These are phyloP conservation scores for Acrocalymma vagum DNA, from an alignment of 2,329 filamentous ascomycete genomes.

Conservation along the genomic window DNA sequence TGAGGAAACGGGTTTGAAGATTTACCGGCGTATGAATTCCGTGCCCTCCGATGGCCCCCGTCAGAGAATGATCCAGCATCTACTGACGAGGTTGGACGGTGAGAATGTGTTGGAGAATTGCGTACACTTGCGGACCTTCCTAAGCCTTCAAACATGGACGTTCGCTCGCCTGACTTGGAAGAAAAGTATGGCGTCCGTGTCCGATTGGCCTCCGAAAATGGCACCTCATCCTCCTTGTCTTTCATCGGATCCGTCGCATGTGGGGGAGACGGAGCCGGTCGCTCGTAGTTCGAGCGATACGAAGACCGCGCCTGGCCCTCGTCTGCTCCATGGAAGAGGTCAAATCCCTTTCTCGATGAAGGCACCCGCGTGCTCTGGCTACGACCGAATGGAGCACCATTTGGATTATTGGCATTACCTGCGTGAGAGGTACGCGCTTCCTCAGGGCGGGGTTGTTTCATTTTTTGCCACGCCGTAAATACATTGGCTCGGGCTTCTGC, in stretches of 20 bases:
- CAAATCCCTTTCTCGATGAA: slow-evolving; percentile 64
- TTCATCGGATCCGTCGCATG: slow-evolving; percentile 19
- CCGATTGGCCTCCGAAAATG: slow-evolving; percentile 57
- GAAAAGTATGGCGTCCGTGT: slow-evolving; percentile 63
- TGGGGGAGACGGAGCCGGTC: slow-evolving; percentile 44
- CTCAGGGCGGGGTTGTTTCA: slow-evolving; percentile 49
- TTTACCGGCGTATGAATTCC: slow-evolving; percentile 32
- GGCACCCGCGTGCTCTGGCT: slow-evolving; percentile 54
- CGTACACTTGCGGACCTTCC: slow-evolving; percentile 63
- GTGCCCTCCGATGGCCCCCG: slow-evolving; percentile 36
- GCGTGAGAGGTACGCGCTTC: slow-evolving; percentile 27
- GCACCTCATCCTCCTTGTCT: slow-evolving; percentile 35
- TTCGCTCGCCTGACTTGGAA: slow-evolving; percentile 63
- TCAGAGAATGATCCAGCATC: slow-evolving; percentile 40
- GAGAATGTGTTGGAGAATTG: slow-evolving; percentile 51
- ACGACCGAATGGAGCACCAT: slow-evolving; percentile 48
- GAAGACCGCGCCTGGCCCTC: slow-evolving; percentile 66
- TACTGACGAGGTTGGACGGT: slow-evolving; percentile 29
- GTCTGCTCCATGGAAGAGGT: slow-evolving; percentile 66
- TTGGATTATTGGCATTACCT: slow-evolving; percentile 36
- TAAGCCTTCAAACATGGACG: slow-evolving; percentile 62
- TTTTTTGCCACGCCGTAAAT: slow-evolving; percentile 60
- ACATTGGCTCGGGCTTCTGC: slow-evolving; percentile 52
- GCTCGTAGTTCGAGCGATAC: slow-evolving; percentile 48
- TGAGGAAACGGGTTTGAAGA: slow-evolving; percentile 29